These are phyloP conservation scores for Rhizopogon salebrosus DNA, from an alignment of 768 basidiomycete species.

Conservation along the genomic window DNA sequence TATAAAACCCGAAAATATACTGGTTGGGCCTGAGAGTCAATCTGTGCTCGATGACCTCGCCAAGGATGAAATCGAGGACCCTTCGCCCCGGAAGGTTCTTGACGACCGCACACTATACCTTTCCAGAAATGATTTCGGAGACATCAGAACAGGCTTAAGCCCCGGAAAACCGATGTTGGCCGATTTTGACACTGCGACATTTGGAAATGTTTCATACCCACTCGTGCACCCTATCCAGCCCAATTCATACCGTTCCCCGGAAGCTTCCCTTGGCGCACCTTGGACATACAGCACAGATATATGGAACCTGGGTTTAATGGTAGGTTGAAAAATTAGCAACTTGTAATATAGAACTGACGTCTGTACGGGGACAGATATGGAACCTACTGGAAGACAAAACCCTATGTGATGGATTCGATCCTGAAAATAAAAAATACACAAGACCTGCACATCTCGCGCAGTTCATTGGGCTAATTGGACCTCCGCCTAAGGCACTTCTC, in stretches of 20 bases:
- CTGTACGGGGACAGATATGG: background rate
- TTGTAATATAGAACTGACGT: too few relatives aligned
- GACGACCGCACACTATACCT: background rate
- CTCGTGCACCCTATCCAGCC: conserved; percentile 2
- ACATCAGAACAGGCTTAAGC: too few relatives aligned
- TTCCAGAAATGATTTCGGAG: background rate
- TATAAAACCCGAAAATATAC: background rate
- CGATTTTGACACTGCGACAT: background rate
- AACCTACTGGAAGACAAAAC: background rate
- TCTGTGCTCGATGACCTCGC: background rate
- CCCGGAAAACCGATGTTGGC: background rate
- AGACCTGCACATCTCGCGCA: background rate
- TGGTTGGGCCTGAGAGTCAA: background rate
- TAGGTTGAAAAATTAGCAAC: background rate
- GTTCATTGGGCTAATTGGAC: background rate
- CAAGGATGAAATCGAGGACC: background rate
- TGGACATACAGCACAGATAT: conserved; percentile 17
- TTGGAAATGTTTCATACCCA: background rate
- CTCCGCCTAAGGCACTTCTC: background rate
- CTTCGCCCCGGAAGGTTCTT: background rate
- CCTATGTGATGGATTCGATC: background rate
- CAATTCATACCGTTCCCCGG: conserved; percentile 12
- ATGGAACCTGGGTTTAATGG: conserved; percentile 19
- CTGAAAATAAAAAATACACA: background rate
- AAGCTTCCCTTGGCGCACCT: conserved; percentile 14